These are phyloP conservation scores for Termitomyces sp. DNA, from an alignment of 768 basidiomycete genomes.

Conservation along the genomic window DNA sequence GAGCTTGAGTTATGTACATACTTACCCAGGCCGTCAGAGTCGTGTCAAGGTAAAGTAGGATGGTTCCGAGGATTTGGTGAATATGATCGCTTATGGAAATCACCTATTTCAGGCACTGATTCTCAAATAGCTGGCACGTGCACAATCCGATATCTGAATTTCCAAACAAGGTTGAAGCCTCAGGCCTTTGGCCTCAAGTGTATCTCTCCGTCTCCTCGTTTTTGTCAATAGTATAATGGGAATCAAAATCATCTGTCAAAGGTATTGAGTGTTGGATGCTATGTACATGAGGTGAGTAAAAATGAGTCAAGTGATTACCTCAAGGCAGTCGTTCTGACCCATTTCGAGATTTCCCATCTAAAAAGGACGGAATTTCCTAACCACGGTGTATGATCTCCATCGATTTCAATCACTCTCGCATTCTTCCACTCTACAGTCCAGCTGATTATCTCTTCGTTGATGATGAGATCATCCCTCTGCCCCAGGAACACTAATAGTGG, in stretches of 20 bases:
- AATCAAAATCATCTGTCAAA: not conserved
- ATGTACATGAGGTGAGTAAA: not conserved
- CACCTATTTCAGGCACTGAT: not conserved
- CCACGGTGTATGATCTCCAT: conserved; percentile 27
- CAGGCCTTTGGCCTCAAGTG: too few species aligned
- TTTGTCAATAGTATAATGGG: not conserved
- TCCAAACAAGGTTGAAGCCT: too few species aligned
- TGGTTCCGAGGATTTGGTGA: not conserved
- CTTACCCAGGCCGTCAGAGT: not conserved
- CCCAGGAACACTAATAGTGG: conserved; percentile 23
- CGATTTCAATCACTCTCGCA: conserved; percentile 18
- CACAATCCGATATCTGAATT: not conserved
- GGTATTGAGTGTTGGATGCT: not conserved
- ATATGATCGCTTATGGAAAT: not conserved
- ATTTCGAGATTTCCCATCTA: conserved; percentile 18
- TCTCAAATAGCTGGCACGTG: not conserved
- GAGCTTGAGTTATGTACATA: not conserved
- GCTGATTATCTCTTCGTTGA: conserved; percentile 17
- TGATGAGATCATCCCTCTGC: conserved; percentile 20
- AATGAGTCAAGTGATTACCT: conserved; percentile 5
- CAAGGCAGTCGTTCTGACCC: conserved; percentile 15
- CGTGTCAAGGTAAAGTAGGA: not conserved
- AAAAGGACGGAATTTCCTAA: conserved; percentile 18
- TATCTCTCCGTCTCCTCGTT: not conserved
- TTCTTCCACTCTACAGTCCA: conserved; percentile 21